Percentiles rank a stretch among this genome's conserved stretches.
phyloP scores from a whole-genome alignment of 306 rosid genomes.

The Pterocarpus macrocarpus region DNA sequence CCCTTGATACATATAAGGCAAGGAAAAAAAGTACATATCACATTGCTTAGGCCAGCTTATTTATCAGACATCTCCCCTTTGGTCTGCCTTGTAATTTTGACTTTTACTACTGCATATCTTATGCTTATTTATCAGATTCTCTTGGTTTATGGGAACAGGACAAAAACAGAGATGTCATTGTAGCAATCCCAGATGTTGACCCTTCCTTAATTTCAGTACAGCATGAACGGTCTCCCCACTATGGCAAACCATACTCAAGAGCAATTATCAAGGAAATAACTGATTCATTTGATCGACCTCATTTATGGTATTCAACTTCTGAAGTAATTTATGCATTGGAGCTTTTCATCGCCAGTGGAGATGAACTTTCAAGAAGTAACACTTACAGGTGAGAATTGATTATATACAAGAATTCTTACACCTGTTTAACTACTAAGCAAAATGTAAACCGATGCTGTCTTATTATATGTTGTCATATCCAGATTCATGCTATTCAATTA shows the following conservation, averaged over 20 bases:
- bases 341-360: constrained; percentile 75
- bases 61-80: constrained; percentile 29
- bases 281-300: constrained; percentile 78
- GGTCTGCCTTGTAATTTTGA: constrained; percentile 8
- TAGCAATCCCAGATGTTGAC: constrained; percentile 85
- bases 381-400: constrained; percentile 66
- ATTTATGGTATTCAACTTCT: constrained; percentile 88
- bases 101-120: constrained; percentile 8
- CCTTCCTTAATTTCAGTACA: constrained; percentile 69
- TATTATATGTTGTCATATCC: constrained; percentile 14
- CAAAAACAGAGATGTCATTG: constrained; percentile 91
- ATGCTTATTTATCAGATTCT: constrained; percentile 39
- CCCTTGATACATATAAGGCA: neutral
- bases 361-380: constrained; percentile 63
- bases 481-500: constrained; percentile 25
- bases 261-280: constrained; percentile 49
- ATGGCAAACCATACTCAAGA: constrained; percentile 49
- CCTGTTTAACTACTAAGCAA: neutral
- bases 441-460: neutral
- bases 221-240: constrained; percentile 32
- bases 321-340: constrained; percentile 77
- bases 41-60: constrained; percentile 27
- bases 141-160: constrained; percentile 65
- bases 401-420: neutral
- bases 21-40: constrained; percentile 3